A percentile compares a stretch with the other conserved stretches of the same genome.
These are phyloP conservation scores for Citrus cavaleriei DNA, from an alignment of 345 rosid species.

Conservation along the genomic window DNA sequence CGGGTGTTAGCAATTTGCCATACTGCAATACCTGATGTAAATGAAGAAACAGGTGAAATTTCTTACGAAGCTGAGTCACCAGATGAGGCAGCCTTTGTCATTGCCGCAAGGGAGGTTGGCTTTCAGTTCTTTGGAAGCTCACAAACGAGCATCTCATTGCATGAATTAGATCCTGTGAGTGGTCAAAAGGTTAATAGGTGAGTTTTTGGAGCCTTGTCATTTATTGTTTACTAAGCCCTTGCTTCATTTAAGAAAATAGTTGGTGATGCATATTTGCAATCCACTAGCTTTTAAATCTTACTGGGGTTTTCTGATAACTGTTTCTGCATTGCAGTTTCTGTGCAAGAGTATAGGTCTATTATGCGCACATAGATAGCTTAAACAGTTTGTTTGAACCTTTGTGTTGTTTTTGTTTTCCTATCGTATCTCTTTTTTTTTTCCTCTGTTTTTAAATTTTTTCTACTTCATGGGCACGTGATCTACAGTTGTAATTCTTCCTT, in stretches of 20 bases:
- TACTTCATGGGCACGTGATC: not conserved
- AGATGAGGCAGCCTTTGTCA: constrained; percentile 85
- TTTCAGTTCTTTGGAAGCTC: constrained; percentile 65
- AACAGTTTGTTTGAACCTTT: no score
- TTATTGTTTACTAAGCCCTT: not conserved
- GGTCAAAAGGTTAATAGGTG: constrained; percentile 47
- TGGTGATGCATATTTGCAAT: not conserved
- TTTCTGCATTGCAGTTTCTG: not conserved
- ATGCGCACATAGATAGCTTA: not conserved
- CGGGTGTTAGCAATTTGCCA: constrained; percentile 72
- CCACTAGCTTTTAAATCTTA: no score
- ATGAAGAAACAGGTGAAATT: constrained; percentile 37
- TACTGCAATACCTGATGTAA: constrained; percentile 64
- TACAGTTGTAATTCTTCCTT: not conserved
- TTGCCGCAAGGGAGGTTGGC: constrained; percentile 80
- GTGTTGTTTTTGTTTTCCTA: not conserved
- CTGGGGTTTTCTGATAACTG: not conserved
- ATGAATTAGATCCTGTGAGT: constrained; percentile 44
- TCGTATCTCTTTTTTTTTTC: no score
- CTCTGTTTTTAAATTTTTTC: not conserved
- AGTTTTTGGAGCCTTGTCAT: constrained; percentile 3
- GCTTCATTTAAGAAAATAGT: not conserved
- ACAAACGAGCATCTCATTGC: constrained; percentile 55
- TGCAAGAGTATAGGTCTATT: not conserved
- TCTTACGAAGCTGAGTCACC: constrained; percentile 87